Evolutionary conservation across 371 early-diverging fungal genomes (phyloP), one percentile per base, ranked within the genome.

Genomic region (Mycotypha africana): DNA sequence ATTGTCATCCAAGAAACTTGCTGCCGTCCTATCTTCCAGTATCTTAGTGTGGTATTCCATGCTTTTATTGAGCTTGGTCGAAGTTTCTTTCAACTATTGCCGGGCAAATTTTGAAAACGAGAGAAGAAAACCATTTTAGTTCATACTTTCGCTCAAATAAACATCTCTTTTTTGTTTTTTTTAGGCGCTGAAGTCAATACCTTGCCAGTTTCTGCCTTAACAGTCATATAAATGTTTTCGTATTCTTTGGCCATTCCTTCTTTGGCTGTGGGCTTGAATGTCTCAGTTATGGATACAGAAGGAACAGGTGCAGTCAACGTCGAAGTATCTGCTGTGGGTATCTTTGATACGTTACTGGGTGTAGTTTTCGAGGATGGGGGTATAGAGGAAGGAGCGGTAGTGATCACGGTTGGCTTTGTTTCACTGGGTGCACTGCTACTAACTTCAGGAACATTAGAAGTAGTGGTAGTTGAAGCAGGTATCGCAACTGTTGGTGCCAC

Each of bases 221-320:
- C 47, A 10, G 14, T 39, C n/a, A 62, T 44, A 36, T 57, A 62
- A 8, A 53, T 31, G 9, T 17, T 15, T 52, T 67, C 67, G 33
- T 54, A 67, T 38, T 49, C 57, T 20, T 40, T 40, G 2, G 58
- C 62, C 62, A 67, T 62, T 11, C 60, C 51, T 33, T 60, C 51
- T 17, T 43, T 37, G 16, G 42, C 44, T 40, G 51, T 53, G 12
- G 56, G 44, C 28, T 49, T 53, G 9, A 46, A 42, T 36, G 50
- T 33, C 39, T 42, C 49, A 34, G 44, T 40, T 7, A 21, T 33
- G 21, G 28, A n/a, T n/a, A n/a, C n/a, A n/a, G n/a, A n/a, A n/a
- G n/a, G n/a, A n/a, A n/a, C n/a, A n/a, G n/a, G n/a, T n/a, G n/a
- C n/a, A n/a, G n/a, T n/a, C n/a, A n/a, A n/a, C n/a, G n/a, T n/a